phyloP scores from a whole-genome alignment of 2,329 filamentous ascomycete genomes.

The Didymella glomerata region DNA sequence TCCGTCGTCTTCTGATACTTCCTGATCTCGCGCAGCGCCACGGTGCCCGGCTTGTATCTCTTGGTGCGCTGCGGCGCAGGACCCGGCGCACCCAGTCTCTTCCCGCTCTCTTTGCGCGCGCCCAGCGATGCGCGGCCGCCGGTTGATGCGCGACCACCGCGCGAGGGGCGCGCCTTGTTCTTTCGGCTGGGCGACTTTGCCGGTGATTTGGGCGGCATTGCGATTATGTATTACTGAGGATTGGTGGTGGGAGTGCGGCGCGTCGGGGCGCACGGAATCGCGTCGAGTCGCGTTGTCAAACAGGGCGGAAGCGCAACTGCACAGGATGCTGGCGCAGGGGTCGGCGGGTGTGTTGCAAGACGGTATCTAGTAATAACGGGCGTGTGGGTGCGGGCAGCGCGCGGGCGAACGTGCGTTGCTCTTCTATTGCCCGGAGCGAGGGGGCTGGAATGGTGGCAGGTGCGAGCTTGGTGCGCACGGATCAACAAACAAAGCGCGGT shows the following conservation, averaged over 20 bases:
- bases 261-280: slow-evolving; percentile 21
- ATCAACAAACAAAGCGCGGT: slow-evolving; percentile 2
- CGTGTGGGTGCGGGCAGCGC: slow-evolving; percentile 11
- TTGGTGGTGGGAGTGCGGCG: slow-evolving; percentile 14
- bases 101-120: slow-evolving; percentile 28
- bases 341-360: neutral
- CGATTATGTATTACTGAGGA: neutral
- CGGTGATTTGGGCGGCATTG: slow-evolving; percentile 15
- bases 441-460: slow-evolving; percentile 33
- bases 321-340: too few species aligned
- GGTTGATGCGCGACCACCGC: slow-evolving; percentile 29
- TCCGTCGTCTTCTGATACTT: slow-evolving; percentile 98
- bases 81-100: slow-evolving; percentile 43
- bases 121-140: slow-evolving; percentile 15
- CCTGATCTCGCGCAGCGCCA: slow-evolving; percentile 98
- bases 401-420: slow-evolving; percentile 25
- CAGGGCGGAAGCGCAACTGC: neutral
- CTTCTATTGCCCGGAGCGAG: slow-evolving; percentile 26
- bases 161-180: slow-evolving; percentile 47
- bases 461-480: slow-evolving; percentile 21
- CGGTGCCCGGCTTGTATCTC: slow-evolving; percentile 70
- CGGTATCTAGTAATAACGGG: slow-evolving; percentile 2
- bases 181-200: slow-evolving; percentile 38
- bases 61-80: slow-evolving; percentile 46
- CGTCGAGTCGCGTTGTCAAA: slow-evolving; percentile 14